Base-by-base conservation (phyloP, 83 land plant genomes). In the Picea engelmannii region DNA sequence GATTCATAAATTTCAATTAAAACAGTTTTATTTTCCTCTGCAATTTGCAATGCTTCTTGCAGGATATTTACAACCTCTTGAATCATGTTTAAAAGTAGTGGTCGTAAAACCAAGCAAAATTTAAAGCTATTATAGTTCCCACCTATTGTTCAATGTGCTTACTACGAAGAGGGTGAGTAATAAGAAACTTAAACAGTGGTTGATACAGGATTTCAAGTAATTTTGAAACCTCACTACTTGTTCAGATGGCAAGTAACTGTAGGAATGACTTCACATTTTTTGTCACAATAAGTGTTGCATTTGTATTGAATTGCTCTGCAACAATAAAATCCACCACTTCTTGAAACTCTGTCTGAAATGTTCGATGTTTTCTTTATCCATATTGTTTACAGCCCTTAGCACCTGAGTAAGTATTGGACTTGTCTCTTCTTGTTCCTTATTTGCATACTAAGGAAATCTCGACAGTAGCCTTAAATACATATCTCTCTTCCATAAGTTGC, bases 181-280 rank as follows among this genome's bases (percentile, higher is more conserved):
- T 85, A 79, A 98, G 97, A 76, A 97, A 97, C 84, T 96, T 93
- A 67, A 98, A 90, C 66, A 98, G 85, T 75, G 97, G 91, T 24
- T 90, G 96, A 80, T 98, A 91, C 42, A 91, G 83, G 60, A 89
- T 92, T 84, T 98, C 99, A 81, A 98, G 93, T 79, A 98, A 87
- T 83, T 98, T 99, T 61, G 99, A 93, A 5, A 98, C 97, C 86
- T 98, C 99, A 88, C 95, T 96, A n/a, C 99, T 97, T 71, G 99
- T 98, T 86, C 99, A 87, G 85, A 96, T 98, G 47, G 99, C 99
- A 77, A 98, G 84, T 81, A 98, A 91, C 16, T 96, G 90, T 74
- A 98, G 92, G 75, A 97, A 98, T 59, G 96, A 94, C 78, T 98
- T 99, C 71, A 98, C 98, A 89, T 87, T 91, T 82, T 91, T 96